phyloP scores from a whole-genome alignment of 169 alveolate species.

The Plasmodium fragile region DNA sequence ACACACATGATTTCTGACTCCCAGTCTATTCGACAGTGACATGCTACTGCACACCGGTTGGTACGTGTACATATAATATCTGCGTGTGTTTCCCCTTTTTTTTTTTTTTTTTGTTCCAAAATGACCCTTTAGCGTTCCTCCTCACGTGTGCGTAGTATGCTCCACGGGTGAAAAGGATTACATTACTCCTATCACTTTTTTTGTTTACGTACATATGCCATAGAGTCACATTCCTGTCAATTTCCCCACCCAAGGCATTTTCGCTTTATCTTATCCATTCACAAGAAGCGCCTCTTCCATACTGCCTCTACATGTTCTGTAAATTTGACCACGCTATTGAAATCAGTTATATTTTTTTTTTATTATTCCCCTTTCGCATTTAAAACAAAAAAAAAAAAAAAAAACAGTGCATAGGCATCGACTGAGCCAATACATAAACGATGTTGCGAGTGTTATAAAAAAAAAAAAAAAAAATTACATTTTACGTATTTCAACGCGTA shows the following conservation, averaged over 20 bases:
- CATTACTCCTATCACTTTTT: not conserved
- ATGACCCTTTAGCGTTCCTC: not conserved
- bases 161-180: not conserved
- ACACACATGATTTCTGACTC: not conserved
- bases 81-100: not conserved
- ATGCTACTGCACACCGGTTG: not conserved
- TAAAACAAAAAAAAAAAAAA: not conserved
- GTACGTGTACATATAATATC: not conserved
- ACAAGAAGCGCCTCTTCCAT: not conserved
- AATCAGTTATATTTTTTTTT: not conserved
- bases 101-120: too few species aligned
- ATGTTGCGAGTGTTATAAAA: not conserved
- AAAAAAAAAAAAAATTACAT: not conserved
- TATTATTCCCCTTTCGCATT: not conserved
- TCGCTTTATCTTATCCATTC: not conserved
- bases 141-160: slow-evolving; percentile 1
- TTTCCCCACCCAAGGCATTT: not conserved
- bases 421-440: not conserved
- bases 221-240: not conserved
- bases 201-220: not conserved
- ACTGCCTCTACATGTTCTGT: not conserved
- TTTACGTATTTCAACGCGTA: not conserved
- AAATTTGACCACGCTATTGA: not conserved
- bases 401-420: not conserved
- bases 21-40: not conserved